Conservation (phyloP, 2,329 filamentous ascomycete genomes). For the Helotiales sp. region DNA sequence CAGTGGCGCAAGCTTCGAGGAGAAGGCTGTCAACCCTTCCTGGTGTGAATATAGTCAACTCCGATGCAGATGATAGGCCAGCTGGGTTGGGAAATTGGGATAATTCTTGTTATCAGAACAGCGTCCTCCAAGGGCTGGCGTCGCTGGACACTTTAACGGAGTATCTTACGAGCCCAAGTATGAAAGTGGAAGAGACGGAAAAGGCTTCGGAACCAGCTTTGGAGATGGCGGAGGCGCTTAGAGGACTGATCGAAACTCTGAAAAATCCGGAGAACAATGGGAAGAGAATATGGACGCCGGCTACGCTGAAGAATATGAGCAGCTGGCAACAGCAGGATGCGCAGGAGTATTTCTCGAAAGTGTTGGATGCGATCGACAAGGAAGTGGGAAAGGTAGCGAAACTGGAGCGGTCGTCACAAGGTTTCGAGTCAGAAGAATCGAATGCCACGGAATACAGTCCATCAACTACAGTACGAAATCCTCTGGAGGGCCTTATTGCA, state of each 20-base stretch:
- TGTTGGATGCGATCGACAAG: conserved; percentile 82
- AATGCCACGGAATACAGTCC: conserved; percentile 1
- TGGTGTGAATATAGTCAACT: conserved; percentile 40
- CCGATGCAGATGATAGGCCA: conserved; percentile 46
- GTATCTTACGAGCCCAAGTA: conserved; percentile 57
- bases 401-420: conserved; percentile 17
- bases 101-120: conserved; percentile 98
- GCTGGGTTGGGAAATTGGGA: conserved; percentile 85
- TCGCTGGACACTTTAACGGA: conserved; percentile 68
- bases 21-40: conserved; percentile 53
- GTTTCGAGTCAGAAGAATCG: conserved; percentile 26
- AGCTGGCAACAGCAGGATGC: conserved; percentile 97
- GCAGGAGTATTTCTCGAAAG: conserved; percentile 92
- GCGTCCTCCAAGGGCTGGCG: conserved; percentile 82
- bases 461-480: conserved; percentile 57
- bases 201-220: conserved; percentile 23
- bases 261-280: conserved; percentile 72
- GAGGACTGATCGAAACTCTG: conserved; percentile 67
- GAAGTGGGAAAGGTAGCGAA: conserved; percentile 59
- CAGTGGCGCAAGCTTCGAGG: conserved; percentile 58
- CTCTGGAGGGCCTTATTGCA: conserved; percentile 82
- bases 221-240: conserved; percentile 36
- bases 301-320: conserved; percentile 84
- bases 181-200: conserved; percentile 28
- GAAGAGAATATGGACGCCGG: conserved; percentile 77